Percentiles rank a stretch among this genome's conserved stretches.
Conservation (phyloP, 495 filamentous ascomycete species). For the Talaromyces thailandensis region DNA sequence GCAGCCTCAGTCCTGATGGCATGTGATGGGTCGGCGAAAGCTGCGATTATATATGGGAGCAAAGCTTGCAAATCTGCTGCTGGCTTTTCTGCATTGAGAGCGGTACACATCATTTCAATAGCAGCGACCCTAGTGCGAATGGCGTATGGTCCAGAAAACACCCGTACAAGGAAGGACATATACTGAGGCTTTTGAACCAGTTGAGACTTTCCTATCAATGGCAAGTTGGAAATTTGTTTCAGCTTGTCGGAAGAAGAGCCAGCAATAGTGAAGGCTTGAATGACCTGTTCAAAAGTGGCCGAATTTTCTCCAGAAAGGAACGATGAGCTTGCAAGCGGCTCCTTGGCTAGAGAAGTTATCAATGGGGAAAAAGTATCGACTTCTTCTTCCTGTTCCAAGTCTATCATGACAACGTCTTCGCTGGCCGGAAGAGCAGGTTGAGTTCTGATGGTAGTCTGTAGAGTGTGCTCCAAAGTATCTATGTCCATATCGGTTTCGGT, state of each 20-base stretch:
- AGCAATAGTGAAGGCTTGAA: conserved; percentile 53
- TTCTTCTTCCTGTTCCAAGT: conserved; percentile 22
- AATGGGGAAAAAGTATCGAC: conserved; percentile 30
- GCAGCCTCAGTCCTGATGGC: conserved; percentile 68
- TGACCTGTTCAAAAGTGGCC: conserved; percentile 45
- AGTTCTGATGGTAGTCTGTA: conserved; percentile 56
- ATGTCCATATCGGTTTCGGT: conserved; percentile 55
- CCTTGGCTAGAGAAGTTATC: conserved; percentile 23
- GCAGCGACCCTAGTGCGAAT: conserved; percentile 58
- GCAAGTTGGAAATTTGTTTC: conserved; percentile 46
- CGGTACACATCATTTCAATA: conserved; percentile 46
- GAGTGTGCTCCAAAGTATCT: conserved; percentile 57
- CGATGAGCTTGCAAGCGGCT: conserved; percentile 19
- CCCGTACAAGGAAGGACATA: conserved; percentile 64
- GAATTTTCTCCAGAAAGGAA: conserved; percentile 28
- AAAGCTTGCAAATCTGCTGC: conserved; percentile 66
- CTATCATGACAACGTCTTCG: conserved; percentile 46
- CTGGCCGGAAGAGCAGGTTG: conserved; percentile 21
- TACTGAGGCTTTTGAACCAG: conserved; percentile 55
- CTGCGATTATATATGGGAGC: conserved; percentile 65
- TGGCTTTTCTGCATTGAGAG: conserved; percentile 38
- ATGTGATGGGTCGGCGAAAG: conserved; percentile 62
- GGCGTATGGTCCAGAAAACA: conserved; percentile 66
- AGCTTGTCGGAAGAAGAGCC: conserved; percentile 41
- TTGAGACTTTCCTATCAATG: conserved; percentile 45